Evolutionary conservation across 371 early-diverging fungal genomes (phyloP).

Genomic region (Blakeslea trispora): DNA sequence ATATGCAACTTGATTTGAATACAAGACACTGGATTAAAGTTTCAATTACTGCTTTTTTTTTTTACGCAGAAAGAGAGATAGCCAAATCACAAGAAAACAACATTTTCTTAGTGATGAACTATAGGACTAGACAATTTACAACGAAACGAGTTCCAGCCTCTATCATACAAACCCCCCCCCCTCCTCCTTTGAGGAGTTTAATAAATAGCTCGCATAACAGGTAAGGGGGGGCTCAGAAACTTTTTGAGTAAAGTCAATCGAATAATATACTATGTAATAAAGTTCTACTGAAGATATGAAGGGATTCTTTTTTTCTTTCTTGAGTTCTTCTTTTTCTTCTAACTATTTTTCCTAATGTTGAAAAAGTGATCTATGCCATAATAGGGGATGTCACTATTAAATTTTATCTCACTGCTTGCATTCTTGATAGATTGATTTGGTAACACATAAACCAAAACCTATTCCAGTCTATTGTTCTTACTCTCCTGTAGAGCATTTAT

Average conservation of each 20-base stretch:
- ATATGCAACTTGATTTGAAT: neutral
- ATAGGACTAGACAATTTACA: neutral
- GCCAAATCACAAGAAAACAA: neutral
- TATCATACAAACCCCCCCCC: neutral
- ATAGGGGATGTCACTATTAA: neutral
- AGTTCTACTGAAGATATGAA: too few relatives aligned
- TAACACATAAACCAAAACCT: neutral
- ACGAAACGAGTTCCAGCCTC: neutral
- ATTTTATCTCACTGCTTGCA: neutral
- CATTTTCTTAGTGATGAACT: neutral
- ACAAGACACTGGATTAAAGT: neutral
- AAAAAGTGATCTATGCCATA: neutral
- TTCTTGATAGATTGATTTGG: neutral
- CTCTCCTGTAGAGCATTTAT: neutral
- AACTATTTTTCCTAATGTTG: neutral
- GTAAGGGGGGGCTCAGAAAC: neutral
- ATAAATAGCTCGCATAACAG: neutral
- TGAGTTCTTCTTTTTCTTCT: too few relatives aligned
- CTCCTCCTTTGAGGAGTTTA: neutral
- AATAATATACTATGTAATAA: too few relatives aligned
- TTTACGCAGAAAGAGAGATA: too few relatives aligned
- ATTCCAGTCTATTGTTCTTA: neutral
- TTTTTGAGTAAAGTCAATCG: too few relatives aligned
- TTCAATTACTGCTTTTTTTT: neutral
- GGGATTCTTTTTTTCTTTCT: too few relatives aligned